Base-by-base conservation (phyloP, 169 alveolate species). In the Eimeria brunetti region DNA sequence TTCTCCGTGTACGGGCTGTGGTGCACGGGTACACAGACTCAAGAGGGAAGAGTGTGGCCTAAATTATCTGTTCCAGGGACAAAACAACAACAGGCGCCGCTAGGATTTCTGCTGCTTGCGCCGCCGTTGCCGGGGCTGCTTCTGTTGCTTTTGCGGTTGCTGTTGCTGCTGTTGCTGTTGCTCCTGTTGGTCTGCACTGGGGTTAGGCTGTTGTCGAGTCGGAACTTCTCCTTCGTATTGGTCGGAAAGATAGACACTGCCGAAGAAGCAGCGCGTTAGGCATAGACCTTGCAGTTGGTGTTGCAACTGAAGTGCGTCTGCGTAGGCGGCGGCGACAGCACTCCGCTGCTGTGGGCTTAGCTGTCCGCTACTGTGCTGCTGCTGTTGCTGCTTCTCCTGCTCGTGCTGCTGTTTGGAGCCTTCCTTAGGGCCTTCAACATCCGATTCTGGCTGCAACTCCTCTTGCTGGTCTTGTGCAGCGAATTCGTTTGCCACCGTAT, bases 221-320 rank as follows among this genome's bases (percentile, higher is more conserved):
- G 91, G 3, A 18, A n/a, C 56, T 2, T 44, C 78, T 58, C 56
- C 76, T n/a, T 84, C 91, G 12, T 84, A 33, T 5, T 14, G 91
- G 18, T 84, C 71, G 14, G 71, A 51, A 76, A 56, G 76, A n/a
- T 58, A 84, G 22, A 84, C 91, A 84, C 91, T 84, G 33, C 91
- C 91, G 36, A 84, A 84, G 76, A 84, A 56, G 75, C 91, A 84
- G 7, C 91, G 91, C 76, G 91, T 84, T 33, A 84, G 78, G 76
- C 14, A 84, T 8, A 84, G 91, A 9, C 91, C 91, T 16, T 84
- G 78, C 91, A 84, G 91, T 24, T 84, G 91, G 53, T 84, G 91
- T 30, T 84, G 91, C 91, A 84, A 78, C 91, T 84, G 91, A 30
- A 84, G 44, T 38, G 75, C 91, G 44, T 84, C 91, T 7, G 76